Conservation (phyloP, 179 eudicot genomes). For the Corrigiola litoralis region DNA sequence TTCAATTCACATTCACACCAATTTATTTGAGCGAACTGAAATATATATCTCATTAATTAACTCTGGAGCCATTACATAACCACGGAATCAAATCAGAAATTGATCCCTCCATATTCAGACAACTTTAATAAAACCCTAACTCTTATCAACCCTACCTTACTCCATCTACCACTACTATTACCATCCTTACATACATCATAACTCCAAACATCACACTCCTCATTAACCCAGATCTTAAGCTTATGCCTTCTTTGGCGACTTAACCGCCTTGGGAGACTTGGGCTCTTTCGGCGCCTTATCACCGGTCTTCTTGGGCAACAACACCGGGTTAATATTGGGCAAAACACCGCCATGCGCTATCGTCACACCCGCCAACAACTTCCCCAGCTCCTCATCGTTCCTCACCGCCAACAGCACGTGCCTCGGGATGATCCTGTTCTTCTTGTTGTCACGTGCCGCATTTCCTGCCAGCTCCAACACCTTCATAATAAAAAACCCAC, state of each 20-base stretch:
- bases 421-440: constrained; percentile 29
- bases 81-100: no score
- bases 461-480: constrained; percentile 28
- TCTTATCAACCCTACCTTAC: no score
- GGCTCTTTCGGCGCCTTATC: constrained; percentile 17
- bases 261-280: constrained; percentile 9
- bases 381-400: constrained; percentile 28
- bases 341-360: constrained; percentile 24
- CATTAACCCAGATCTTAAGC: no score
- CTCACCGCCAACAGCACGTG: constrained; percentile 21
- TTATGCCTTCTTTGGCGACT: constrained; percentile 22
- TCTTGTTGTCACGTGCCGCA: constrained; percentile 29
- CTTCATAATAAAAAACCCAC: not conserved
- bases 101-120: no score
- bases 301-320: constrained; percentile 16
- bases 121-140: no score
- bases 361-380: constrained; percentile 22
- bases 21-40: no score
- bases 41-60: no score
- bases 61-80: no score
- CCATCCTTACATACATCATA: no score
- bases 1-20: no score
- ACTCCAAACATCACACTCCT: no score
- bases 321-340: constrained; percentile 8
- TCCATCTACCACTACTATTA: no score